phyloP scores from a whole-genome alignment of 2,329 filamentous ascomycete genomes.

The Fusarium sp. region DNA sequence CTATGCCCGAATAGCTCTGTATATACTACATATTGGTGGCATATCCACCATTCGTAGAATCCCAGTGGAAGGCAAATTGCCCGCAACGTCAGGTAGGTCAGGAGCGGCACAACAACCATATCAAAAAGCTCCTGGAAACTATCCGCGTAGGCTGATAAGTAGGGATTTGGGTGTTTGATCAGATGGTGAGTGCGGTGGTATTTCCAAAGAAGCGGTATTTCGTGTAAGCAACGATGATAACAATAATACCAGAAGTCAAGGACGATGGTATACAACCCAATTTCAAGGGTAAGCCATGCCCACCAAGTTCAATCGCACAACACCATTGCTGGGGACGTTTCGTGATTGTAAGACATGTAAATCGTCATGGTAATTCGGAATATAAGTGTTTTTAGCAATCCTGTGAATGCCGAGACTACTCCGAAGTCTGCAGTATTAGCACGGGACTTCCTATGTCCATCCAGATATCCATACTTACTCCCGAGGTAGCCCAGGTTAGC shows the following conservation, averaged over 20 bases:
- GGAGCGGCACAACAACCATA: constrained; percentile 19
- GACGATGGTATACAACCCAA: constrained; percentile 21
- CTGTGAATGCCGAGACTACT: constrained; percentile 2
- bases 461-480: constrained; percentile 1
- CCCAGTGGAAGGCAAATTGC: constrained; percentile 10
- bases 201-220: constrained; percentile 23
- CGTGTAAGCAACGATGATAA: constrained; percentile 32
- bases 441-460: constrained; percentile 7
- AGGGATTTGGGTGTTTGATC: constrained; percentile 27
- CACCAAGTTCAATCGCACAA: constrained; percentile 6
- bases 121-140: constrained; percentile 29
- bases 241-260: constrained; percentile 35
- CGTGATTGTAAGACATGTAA: constrained; percentile 5
- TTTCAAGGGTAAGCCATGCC: constrained; percentile 15
- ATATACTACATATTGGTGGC: constrained; percentile 29
- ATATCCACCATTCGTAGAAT: constrained; percentile 35
- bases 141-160: constrained; percentile 27
- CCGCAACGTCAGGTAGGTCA: not conserved
- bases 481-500: not conserved
- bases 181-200: constrained; percentile 32
- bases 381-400: constrained; percentile 10
- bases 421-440: constrained; percentile 10
- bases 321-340: not conserved
- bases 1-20: constrained; percentile 24
- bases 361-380: constrained; percentile 14